Conservation (phyloP, 345 rosid genomes). For the Microcos paniculata region DNA sequence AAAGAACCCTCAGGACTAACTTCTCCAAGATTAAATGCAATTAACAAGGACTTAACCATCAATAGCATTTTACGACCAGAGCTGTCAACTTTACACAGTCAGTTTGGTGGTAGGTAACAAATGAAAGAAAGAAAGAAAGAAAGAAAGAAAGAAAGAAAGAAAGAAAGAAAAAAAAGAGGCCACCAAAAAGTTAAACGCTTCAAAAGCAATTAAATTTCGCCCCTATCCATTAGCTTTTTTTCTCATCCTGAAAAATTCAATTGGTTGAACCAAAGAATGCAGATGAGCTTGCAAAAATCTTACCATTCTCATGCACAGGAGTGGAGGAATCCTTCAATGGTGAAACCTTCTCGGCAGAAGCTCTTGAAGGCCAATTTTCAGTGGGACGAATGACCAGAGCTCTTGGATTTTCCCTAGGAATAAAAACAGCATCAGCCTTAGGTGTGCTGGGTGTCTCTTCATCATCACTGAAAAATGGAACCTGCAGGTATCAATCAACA, state of each 20-base stretch:
- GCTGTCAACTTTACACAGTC: background rate
- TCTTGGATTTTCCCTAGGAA: conserved; percentile 95
- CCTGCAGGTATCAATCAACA: conserved; percentile 44
- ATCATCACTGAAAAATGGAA: conserved; percentile 82
- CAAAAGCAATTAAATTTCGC: background rate
- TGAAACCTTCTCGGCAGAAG: conserved; percentile 47
- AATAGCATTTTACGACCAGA: background rate
- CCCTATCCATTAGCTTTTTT: background rate
- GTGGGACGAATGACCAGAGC: conserved; percentile 68
- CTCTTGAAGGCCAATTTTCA: conserved; percentile 53
- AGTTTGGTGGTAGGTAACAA: background rate
- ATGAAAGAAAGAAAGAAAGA: background rate
- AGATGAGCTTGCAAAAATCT: background rate
- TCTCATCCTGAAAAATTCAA: background rate
- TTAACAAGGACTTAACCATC: background rate
- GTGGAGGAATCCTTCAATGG: conserved; percentile 36
- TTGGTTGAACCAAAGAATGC: background rate
- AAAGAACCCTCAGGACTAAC: background rate
- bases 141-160: too few relatives aligned
- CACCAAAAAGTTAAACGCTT: background rate
- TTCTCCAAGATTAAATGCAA: background rate
- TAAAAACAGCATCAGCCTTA: conserved; percentile 79
- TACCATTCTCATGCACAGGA: conserved; percentile 17
- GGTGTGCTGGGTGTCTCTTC: conserved; percentile 82
- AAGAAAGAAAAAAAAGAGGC: too few relatives aligned